Evolutionary conservation across 805 yeast species (phyloP).

Genomic region (Lachancea kluyveri): DNA sequence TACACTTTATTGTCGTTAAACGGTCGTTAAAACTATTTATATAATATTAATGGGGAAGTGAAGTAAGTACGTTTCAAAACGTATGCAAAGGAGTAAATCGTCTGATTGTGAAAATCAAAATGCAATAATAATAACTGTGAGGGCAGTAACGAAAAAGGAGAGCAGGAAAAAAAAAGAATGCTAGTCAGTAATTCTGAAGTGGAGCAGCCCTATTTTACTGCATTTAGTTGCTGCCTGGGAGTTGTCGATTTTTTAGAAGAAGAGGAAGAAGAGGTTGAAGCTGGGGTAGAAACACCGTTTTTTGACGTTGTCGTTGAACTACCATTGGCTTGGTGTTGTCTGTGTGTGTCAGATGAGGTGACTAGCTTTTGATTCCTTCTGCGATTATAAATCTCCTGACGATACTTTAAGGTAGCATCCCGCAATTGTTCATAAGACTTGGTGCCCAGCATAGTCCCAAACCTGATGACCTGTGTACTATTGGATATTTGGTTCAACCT

Average conservation of each 20-base stretch:
- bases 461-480: slow-evolving; percentile 83
- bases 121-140: too few relatives aligned
- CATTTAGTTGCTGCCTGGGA: slow-evolving; percentile 5
- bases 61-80: too few relatives aligned
- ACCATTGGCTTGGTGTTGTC: slow-evolving; percentile 8
- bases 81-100: too few relatives aligned
- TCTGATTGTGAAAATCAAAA: too few relatives aligned
- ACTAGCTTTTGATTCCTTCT: slow-evolving; percentile 32
- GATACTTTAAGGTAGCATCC: slow-evolving; percentile 61
- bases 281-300: slow-evolving; percentile 6
- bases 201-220: slow-evolving; percentile 5
- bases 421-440: slow-evolving; percentile 77
- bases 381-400: slow-evolving; percentile 46
- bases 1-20: too few relatives aligned
- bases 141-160: too few relatives aligned
- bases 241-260: slow-evolving; percentile 6
- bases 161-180: too few relatives aligned
- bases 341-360: slow-evolving; percentile 6
- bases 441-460: slow-evolving; percentile 84
- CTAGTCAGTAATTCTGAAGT: too few relatives aligned
- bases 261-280: slow-evolving; percentile 6
- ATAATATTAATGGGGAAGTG: too few relatives aligned
- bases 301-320: slow-evolving; percentile 21
- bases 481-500: slow-evolving; percentile 73
- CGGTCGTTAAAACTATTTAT: too few relatives aligned